Evolutionary conservation across 495 filamentous ascomycete species (phyloP).

Genomic region (Xylaria telfairii): DNA sequence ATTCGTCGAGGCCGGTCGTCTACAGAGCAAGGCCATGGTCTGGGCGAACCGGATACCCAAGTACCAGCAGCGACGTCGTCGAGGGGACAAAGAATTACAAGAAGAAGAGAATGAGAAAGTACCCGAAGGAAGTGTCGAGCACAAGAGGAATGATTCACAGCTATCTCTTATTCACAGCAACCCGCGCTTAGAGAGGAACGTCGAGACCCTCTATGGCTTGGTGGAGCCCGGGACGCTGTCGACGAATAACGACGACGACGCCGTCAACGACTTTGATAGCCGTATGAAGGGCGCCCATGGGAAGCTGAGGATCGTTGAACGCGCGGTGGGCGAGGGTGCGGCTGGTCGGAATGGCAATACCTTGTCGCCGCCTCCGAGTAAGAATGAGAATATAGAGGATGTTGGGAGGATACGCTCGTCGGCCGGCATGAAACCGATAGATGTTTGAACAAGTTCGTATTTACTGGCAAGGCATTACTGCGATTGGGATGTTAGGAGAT

Average conservation of each 20-base stretch:
- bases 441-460: not conserved
- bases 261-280: constrained; percentile 85
- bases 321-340: constrained; percentile 65
- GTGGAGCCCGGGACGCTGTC: constrained; percentile 79
- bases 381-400: constrained; percentile 44
- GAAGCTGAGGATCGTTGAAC: constrained; percentile 83
- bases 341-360: constrained; percentile 5
- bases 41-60: constrained; percentile 66
- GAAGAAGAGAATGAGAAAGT: not conserved
- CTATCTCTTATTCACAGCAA: constrained; percentile 62
- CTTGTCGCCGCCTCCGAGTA: constrained; percentile 9
- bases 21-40: constrained; percentile 82
- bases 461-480: not conserved
- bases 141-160: constrained; percentile 11
- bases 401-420: constrained; percentile 28
- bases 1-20: constrained; percentile 75
- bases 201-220: constrained; percentile 74
- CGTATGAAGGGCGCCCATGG: constrained; percentile 76
- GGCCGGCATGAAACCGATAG: not conserved
- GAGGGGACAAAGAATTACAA: constrained; percentile 21
- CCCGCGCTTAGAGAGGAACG: constrained; percentile 72
- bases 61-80: constrained; percentile 19
- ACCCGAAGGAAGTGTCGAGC: constrained; percentile 23
- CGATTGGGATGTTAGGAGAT: not conserved
- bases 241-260: constrained; percentile 80